Percentiles rank a stretch among this genome's conserved stretches.
Evolutionary conservation across 495 filamentous ascomycete species (phyloP).

Genomic region (Talaromyces proteolyticus): DNA sequence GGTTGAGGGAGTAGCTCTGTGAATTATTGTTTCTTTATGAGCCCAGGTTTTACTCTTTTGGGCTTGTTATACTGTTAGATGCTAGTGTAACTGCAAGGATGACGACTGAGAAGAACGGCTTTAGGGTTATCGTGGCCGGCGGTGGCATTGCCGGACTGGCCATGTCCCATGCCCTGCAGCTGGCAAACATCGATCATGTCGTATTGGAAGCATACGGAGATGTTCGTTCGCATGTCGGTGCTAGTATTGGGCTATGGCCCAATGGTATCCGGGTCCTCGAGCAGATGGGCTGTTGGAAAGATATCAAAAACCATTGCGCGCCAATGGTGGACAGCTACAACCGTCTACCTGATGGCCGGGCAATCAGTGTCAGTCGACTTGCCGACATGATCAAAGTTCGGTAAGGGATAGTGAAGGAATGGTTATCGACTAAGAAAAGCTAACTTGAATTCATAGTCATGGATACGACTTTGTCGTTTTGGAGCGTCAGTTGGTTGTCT

Average conservation of each 20-base stretch:
- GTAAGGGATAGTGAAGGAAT: too few relatives aligned
- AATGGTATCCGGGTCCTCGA: constrained; percentile 37
- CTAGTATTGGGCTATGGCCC: constrained; percentile 26
- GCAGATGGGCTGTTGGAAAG: constrained; percentile 24
- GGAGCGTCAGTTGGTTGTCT: background rate
- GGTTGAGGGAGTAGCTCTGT: too few relatives aligned
- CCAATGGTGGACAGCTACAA: background rate
- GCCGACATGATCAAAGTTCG: background rate
- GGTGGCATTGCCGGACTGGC: constrained; percentile 44
- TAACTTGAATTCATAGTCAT: background rate
- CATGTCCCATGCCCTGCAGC: constrained; percentile 36
- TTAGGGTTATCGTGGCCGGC: constrained; percentile 42
- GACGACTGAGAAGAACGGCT: background rate
- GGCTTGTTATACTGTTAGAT: too few relatives aligned
- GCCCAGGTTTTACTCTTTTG: too few relatives aligned
- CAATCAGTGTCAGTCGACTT: background rate
- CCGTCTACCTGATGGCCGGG: background rate
- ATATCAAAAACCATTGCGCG: background rate
- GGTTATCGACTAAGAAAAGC: too few relatives aligned
- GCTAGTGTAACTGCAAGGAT: too few relatives aligned
- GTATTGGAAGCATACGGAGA: constrained; percentile 36
- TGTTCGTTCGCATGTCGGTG: constrained; percentile 31
- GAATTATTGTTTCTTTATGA: too few relatives aligned
- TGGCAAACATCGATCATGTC: constrained; percentile 40
- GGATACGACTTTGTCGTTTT: background rate